Evolutionary conservation across 2,329 filamentous ascomycete species (phyloP).

Genomic region (Chalara sp.): DNA sequence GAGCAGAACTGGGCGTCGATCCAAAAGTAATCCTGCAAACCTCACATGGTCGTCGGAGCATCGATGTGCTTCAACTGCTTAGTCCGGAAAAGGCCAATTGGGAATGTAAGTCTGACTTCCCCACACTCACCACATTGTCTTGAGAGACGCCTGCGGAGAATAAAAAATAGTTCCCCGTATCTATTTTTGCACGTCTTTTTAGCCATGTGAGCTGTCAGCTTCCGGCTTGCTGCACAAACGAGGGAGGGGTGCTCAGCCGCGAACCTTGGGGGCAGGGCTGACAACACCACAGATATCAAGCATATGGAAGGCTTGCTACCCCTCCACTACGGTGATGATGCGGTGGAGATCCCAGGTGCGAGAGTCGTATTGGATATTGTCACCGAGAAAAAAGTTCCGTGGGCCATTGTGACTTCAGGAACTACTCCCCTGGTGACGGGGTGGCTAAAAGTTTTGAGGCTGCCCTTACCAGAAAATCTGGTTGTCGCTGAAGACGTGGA

Average conservation of each 20-base stretch:
- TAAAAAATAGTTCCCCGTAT: too few species aligned
- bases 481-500: slow-evolving; percentile 71
- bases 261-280: too few species aligned
- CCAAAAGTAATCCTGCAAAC: slow-evolving; percentile 81
- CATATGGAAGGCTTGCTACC: slow-evolving; percentile 74
- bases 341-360: slow-evolving; percentile 79
- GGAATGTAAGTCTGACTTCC: slow-evolving; percentile 63
- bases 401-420: slow-evolving; percentile 82
- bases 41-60: slow-evolving; percentile 83
- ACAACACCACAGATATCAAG: slow-evolving; percentile 56
- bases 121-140: neutral
- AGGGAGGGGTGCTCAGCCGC: too few species aligned
- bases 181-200: too few species aligned
- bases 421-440: slow-evolving; percentile 61
- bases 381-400: slow-evolving; percentile 46
- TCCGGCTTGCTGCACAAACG: too few species aligned
- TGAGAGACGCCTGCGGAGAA: too few species aligned
- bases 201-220: too few species aligned
- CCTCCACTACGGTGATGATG: slow-evolving; percentile 67
- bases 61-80: slow-evolving; percentile 75
- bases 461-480: slow-evolving; percentile 59
- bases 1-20: slow-evolving; percentile 74
- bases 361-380: slow-evolving; percentile 63
- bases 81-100: slow-evolving; percentile 82
- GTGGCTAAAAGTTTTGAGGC: slow-evolving; percentile 61